These are phyloP conservation scores for Aspergillus heteromorphus DNA, from an alignment of 495 filamentous ascomycete species.

Conservation along the genomic window DNA sequence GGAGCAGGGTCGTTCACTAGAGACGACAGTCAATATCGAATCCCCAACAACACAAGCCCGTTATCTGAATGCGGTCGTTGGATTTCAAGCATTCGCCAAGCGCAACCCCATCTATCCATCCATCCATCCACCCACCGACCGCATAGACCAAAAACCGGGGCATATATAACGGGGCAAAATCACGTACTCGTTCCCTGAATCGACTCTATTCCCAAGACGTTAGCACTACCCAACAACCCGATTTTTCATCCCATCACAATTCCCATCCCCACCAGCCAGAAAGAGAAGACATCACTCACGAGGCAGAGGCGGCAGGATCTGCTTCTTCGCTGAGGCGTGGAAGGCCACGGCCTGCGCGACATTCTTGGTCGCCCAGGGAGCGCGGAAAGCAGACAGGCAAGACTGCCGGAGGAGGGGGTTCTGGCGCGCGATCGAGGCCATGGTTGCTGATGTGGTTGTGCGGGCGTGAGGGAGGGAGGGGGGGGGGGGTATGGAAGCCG, in stretches of 20 bases:
- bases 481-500: neutral
- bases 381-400: constrained; percentile 34
- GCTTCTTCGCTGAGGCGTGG: constrained; percentile 62
- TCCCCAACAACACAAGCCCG: neutral
- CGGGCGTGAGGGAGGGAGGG: neutral
- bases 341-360: constrained; percentile 55
- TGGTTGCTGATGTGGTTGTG: constrained; percentile 17
- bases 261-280: neutral
- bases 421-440: constrained; percentile 42
- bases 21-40: constrained; percentile 16
- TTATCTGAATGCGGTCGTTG: neutral
- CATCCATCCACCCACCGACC: neutral
- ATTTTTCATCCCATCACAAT: neutral
- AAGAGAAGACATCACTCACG: constrained; percentile 45
- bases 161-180: neutral
- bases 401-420: constrained; percentile 33
- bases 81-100: neutral
- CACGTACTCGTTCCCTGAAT: constrained; percentile 74
- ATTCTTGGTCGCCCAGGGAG: constrained; percentile 36
- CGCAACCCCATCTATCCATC: neutral
- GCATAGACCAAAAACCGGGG: neutral
- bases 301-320: constrained; percentile 63
- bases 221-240: neutral
- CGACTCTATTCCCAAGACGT: constrained; percentile 48
- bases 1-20: constrained; percentile 82